Conservation (phyloP, 2,329 filamentous ascomycete species). For the Diatrype stigma region DNA sequence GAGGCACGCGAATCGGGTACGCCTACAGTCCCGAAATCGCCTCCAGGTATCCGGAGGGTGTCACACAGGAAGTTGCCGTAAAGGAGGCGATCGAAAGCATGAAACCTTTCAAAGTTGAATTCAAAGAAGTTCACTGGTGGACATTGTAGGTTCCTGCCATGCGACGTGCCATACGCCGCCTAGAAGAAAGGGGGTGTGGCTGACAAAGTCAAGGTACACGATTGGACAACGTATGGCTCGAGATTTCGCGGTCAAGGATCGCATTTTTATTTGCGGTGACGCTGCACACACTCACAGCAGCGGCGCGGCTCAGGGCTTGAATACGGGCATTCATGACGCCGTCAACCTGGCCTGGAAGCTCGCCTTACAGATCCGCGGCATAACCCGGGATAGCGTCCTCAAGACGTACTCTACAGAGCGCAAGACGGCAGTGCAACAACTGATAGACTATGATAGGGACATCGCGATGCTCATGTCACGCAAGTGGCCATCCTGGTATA, state of each 20-base stretch:
- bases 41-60: conserved; percentile 25
- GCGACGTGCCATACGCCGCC: conserved; percentile 12
- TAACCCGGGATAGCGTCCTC: conserved; percentile 26
- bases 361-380: conserved; percentile 23
- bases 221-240: conserved; percentile 56
- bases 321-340: conserved; percentile 44
- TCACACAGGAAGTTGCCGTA: conserved; percentile 48
- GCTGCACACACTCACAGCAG: conserved; percentile 45
- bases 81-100: conserved; percentile 41
- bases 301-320: conserved; percentile 45
- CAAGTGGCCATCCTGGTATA: conserved; percentile 34
- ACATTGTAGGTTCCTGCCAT: conserved; percentile 39
- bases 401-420: conserved; percentile 37
- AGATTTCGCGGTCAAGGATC: conserved; percentile 51
- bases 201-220: conserved; percentile 13
- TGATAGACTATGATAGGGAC: conserved; percentile 37
- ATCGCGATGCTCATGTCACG: conserved; percentile 34
- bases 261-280: conserved; percentile 47
- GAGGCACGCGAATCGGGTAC: conserved; percentile 50
- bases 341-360: conserved; percentile 46
- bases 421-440: conserved; percentile 30
- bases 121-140: conserved; percentile 50
- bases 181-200: not conserved
- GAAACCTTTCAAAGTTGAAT: conserved; percentile 36
- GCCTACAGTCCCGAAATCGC: conserved; percentile 41